Conservation (phyloP, 257 asterid species). For the Rauvolfia tetraphylla region DNA sequence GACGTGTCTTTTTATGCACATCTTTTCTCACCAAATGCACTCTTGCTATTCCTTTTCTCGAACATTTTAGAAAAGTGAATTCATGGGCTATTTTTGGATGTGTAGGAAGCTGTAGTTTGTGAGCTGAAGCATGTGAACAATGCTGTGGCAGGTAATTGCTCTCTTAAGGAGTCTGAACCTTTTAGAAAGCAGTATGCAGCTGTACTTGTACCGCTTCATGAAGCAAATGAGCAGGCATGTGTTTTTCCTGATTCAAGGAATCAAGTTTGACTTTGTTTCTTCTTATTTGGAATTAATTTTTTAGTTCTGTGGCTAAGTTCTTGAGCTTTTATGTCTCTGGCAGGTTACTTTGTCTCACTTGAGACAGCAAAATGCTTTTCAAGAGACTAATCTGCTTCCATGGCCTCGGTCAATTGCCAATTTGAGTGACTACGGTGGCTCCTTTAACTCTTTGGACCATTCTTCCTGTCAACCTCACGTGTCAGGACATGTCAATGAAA, state of each 20-base stretch:
- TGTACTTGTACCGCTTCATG: constrained; percentile 58
- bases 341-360: constrained; percentile 62
- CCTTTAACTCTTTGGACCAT: constrained; percentile 38
- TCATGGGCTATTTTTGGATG: constrained; percentile 17
- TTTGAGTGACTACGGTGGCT: constrained; percentile 23
- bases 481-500: constrained; percentile 61
- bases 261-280: constrained; percentile 2
- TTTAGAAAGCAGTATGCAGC: constrained; percentile 80
- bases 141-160: constrained; percentile 47
- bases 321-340: constrained; percentile 14
- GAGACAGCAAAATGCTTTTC: constrained; percentile 73
- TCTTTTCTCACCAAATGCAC: too few species aligned
- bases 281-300: background rate
- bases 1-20: too few species aligned
- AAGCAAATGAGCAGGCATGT: constrained; percentile 70
- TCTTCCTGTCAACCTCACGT: constrained; percentile 45
- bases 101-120: constrained; percentile 71
- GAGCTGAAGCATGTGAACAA: constrained; percentile 79
- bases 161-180: constrained; percentile 67
- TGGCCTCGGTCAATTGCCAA: constrained; percentile 39
- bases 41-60: too few species aligned
- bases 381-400: constrained; percentile 40
- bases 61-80: too few species aligned
- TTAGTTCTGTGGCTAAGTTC: background rate
- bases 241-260: constrained; percentile 11